phyloP scores from a whole-genome alignment of 2,329 filamentous ascomycete species.

The Cercospora nicotianae region DNA sequence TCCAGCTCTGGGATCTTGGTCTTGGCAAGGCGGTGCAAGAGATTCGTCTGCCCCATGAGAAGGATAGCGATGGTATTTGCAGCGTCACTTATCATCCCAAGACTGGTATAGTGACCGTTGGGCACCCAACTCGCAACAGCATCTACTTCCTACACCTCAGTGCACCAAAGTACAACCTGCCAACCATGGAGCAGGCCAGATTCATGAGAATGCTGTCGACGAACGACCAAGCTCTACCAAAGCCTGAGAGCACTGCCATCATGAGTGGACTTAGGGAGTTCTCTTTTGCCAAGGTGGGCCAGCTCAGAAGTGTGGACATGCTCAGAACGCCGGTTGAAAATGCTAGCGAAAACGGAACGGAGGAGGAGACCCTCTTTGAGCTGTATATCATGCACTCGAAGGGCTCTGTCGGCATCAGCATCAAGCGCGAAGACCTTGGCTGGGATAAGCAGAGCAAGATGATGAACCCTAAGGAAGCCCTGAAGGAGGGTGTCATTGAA shows the following conservation, averaged over 20 bases:
- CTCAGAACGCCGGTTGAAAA: slow-evolving; percentile 62
- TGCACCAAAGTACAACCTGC: slow-evolving; percentile 84
- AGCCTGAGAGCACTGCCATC: slow-evolving; percentile 91
- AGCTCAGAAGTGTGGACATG: slow-evolving; percentile 87
- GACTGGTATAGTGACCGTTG: slow-evolving; percentile 90
- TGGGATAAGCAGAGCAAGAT: slow-evolving; percentile 92
- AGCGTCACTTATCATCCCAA: slow-evolving; percentile 91
- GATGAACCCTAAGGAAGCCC: slow-evolving; percentile 72
- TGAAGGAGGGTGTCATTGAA: slow-evolving; percentile 70
- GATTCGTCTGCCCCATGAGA: slow-evolving; percentile 81
- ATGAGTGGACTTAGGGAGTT: slow-evolving; percentile 96
- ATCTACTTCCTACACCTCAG: slow-evolving; percentile 97
- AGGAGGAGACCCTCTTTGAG: slow-evolving; percentile 81
- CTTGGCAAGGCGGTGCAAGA: slow-evolving; percentile 95
- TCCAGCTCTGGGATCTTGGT: slow-evolving; percentile 97
- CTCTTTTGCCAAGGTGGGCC: slow-evolving; percentile 81
- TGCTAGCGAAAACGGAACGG: slow-evolving; percentile 56
- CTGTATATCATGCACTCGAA: slow-evolving; percentile 97
- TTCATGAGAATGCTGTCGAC: slow-evolving; percentile 78
- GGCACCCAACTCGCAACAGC: slow-evolving; percentile 94
- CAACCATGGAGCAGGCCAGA: slow-evolving; percentile 77
- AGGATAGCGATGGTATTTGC: slow-evolving; percentile 92
- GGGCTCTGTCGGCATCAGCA: slow-evolving; percentile 84
- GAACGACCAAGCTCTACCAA: slow-evolving; percentile 71
- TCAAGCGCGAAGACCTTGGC: slow-evolving; percentile 86